Conservation (phyloP, 208 protist species). For the Crithidia acanthocephali region DNA sequence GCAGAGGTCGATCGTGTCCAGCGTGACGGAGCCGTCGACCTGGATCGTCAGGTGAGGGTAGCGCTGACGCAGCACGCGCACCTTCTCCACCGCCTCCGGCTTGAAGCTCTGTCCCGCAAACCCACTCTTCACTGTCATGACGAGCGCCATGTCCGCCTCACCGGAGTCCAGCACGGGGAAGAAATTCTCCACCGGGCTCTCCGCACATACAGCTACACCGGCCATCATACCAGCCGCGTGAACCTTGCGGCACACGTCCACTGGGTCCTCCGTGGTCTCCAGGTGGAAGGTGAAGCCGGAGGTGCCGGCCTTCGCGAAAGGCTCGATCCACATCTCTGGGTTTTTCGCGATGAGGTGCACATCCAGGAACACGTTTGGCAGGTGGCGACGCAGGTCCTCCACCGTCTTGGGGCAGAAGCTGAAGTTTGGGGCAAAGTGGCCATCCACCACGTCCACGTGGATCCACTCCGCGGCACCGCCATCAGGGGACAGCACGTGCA, state of each 20-base stretch:
- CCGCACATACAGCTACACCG: slow-evolving; percentile 95
- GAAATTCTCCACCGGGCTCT: slow-evolving; percentile 68
- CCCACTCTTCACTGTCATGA: slow-evolving; percentile 99
- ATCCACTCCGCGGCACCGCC: slow-evolving; percentile 93
- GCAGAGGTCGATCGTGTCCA: slow-evolving; percentile 91
- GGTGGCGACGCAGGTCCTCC: slow-evolving; percentile 80
- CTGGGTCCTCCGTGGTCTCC: slow-evolving; percentile 72
- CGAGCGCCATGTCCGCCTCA: slow-evolving; percentile 96
- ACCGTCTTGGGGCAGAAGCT: slow-evolving; percentile 95
- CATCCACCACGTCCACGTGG: slow-evolving; percentile 97
- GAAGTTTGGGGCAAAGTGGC: slow-evolving; percentile 98
- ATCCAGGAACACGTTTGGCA: slow-evolving; percentile 91
- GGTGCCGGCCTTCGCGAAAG: slow-evolving; percentile 86
- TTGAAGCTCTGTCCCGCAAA: slow-evolving; percentile 99
- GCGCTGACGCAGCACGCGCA: slow-evolving; percentile 72
- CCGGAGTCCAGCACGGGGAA: slow-evolving; percentile 69
- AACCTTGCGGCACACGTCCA: slow-evolving; percentile 71
- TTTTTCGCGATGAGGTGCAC: slow-evolving; percentile 96
- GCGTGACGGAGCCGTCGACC: slow-evolving; percentile 97
- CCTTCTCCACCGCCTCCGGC: slow-evolving; percentile 96
- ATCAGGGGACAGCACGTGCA: slow-evolving; percentile 62
- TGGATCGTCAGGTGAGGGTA: slow-evolving; percentile 96
- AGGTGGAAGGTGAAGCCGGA: slow-evolving; percentile 94
- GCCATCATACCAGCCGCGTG: slow-evolving; percentile 81
- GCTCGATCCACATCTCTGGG: slow-evolving; percentile 45